A percentile compares a stretch with the other conserved stretches of the same genome.
Conservation (phyloP, 257 asterid genomes). For the Jaltomata sinuosa region DNA sequence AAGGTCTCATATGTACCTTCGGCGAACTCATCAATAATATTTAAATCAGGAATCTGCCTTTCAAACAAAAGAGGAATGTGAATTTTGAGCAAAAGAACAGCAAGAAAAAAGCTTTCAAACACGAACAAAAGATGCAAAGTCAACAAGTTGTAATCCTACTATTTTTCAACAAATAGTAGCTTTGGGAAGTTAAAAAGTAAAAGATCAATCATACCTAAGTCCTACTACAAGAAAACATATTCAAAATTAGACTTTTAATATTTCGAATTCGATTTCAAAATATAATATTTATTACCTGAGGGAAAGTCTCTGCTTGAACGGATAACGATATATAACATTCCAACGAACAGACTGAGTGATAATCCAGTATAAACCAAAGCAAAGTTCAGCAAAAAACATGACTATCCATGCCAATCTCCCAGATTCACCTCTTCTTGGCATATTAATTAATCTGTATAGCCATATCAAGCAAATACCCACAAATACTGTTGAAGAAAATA, state of each 20-base stretch:
- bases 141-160: neutral
- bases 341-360: conserved; percentile 55
- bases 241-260: neutral
- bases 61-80: neutral
- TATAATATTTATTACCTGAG: conserved; percentile 19
- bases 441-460: conserved; percentile 31
- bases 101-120: neutral
- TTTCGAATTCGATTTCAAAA: too few species aligned
- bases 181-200: neutral
- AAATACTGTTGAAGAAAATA: conserved; percentile 22
- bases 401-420: conserved; percentile 50
- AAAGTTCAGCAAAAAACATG: conserved; percentile 38
- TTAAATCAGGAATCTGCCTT: neutral
- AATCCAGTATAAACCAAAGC: conserved; percentile 61
- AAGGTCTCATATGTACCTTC: too few species aligned
- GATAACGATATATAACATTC: conserved; percentile 29
- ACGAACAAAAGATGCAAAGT: neutral
- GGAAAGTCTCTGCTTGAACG: conserved; percentile 41
- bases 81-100: neutral
- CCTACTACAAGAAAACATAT: neutral
- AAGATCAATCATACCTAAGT: neutral
- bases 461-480: conserved; percentile 23
- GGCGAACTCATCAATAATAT: neutral
- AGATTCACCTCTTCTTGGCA: conserved; percentile 24
- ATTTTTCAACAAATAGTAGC: neutral